Percentiles rank a stretch among this genome's conserved stretches.
Evolutionary conservation across 768 basidiomycete genomes (phyloP).

Genomic region (Panus rudis): DNA sequence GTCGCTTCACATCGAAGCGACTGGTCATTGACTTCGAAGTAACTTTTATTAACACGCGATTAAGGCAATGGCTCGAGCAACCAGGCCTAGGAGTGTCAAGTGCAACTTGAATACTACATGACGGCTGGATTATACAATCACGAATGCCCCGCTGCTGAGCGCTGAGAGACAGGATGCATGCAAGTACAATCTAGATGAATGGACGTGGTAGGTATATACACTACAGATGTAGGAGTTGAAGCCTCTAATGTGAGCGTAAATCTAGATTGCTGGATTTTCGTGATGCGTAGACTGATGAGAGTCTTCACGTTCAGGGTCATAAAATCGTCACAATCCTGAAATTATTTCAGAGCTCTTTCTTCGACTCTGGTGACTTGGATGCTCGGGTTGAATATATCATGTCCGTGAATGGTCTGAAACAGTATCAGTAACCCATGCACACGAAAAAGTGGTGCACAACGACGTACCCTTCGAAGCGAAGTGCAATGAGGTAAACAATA

Average conservation of each 20-base stretch:
- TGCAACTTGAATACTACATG: too few relatives aligned
- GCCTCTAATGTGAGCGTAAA: constrained; percentile 1
- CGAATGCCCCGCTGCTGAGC: too few relatives aligned
- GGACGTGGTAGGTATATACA: too few relatives aligned
- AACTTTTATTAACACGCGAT: too few relatives aligned
- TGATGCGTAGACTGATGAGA: constrained; percentile 9
- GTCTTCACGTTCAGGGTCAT: neutral
- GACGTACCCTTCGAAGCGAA: constrained; percentile 84
- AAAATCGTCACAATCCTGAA: neutral
- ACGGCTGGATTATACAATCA: too few relatives aligned
- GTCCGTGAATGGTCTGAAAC: constrained; percentile 63
- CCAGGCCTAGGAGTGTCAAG: too few relatives aligned
- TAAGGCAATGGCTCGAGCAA: too few relatives aligned
- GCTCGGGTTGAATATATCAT: constrained; percentile 70
- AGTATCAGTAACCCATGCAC: neutral
- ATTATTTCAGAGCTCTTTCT: constrained; percentile 24
- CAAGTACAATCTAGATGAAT: too few relatives aligned
- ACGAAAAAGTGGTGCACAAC: constrained; percentile 6
- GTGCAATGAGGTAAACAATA: constrained; percentile 75
- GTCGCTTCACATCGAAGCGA: too few relatives aligned
- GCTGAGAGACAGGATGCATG: too few relatives aligned
- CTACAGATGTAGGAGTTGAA: constrained; percentile 9
- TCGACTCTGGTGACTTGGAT: constrained; percentile 10
- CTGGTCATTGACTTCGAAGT: too few relatives aligned
- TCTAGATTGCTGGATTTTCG: constrained; percentile 1